Conservation (phyloP, 768 basidiomycete genomes). For the Lentinula boryana region DNA sequence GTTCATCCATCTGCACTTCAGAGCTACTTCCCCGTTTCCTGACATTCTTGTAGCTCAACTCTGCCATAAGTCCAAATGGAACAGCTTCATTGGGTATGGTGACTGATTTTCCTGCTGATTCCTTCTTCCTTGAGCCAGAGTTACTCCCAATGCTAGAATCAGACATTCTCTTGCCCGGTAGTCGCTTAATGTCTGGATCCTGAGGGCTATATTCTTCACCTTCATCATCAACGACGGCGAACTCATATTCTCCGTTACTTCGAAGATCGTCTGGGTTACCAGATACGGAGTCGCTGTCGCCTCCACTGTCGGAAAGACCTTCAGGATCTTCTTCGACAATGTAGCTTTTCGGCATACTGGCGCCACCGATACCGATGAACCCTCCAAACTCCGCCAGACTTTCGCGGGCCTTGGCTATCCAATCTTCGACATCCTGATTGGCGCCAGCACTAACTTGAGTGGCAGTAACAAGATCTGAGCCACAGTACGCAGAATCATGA, state of each 20-base stretch:
- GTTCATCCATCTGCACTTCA: slow-evolving; percentile 36
- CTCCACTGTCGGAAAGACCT: slow-evolving; percentile 29
- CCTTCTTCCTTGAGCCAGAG: slow-evolving; percentile 31
- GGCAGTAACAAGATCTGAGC: slow-evolving; percentile 7
- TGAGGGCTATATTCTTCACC: slow-evolving; percentile 27
- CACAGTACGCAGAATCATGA: slow-evolving; percentile 2
- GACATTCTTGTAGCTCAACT: slow-evolving; percentile 44
- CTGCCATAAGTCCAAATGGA: slow-evolving; percentile 76
- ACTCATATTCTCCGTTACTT: slow-evolving; percentile 18
- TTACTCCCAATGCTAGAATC: slow-evolving; percentile 35
- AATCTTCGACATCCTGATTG: slow-evolving; percentile 62
- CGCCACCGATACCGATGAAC: slow-evolving; percentile 57
- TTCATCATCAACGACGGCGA: slow-evolving; percentile 37
- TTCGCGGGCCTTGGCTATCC: slow-evolving; percentile 71
- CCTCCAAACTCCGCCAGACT: slow-evolving; percentile 64
- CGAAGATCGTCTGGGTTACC: slow-evolving; percentile 14
- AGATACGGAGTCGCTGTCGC: slow-evolving; percentile 29
- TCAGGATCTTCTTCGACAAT: slow-evolving; percentile 43
- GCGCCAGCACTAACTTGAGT: slow-evolving; percentile 26
- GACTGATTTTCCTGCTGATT: slow-evolving; percentile 37
- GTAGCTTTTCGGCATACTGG: slow-evolving; percentile 45
- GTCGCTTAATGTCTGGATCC: not conserved
- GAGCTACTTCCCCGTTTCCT: slow-evolving; percentile 27
- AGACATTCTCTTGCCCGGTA: slow-evolving; percentile 18
- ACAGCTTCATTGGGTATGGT: slow-evolving; percentile 55